These are phyloP conservation scores for Solanum paucissectum DNA, from an alignment of 257 asterid genomes.

Conservation along the genomic window DNA sequence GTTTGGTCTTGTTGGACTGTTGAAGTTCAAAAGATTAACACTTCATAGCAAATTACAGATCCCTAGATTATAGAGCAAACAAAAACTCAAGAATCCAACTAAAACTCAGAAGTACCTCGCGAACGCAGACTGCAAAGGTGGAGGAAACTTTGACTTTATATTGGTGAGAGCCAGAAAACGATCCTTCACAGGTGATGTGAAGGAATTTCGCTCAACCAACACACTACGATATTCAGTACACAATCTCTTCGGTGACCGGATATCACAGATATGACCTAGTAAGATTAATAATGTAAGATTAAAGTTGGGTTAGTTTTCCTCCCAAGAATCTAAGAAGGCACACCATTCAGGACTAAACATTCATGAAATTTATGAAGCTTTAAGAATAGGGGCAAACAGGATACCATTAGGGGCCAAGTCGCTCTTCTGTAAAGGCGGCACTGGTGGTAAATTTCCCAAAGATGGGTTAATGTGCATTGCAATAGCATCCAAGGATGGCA, in stretches of 20 bases:
- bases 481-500: slow-evolving; percentile 95
- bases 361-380: background rate
- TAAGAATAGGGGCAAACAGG: background rate
- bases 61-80: background rate
- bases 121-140: slow-evolving; percentile 89
- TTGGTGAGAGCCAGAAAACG: slow-evolving; percentile 64
- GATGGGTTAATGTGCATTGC: slow-evolving; percentile 68
- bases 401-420: slow-evolving; percentile 50
- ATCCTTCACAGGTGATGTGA: slow-evolving; percentile 96
- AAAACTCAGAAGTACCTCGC: slow-evolving; percentile 49
- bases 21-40: slow-evolving; percentile 6
- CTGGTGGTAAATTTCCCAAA: slow-evolving; percentile 31
- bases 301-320: background rate
- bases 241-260: slow-evolving; percentile 77
- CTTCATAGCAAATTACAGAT: background rate
- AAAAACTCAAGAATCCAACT: slow-evolving; percentile 1
- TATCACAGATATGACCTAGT: slow-evolving; percentile 73
- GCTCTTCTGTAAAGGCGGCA: slow-evolving; percentile 39
- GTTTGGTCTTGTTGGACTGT: slow-evolving; percentile 94
- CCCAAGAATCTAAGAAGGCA: background rate
- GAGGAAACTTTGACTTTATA: slow-evolving; percentile 63
- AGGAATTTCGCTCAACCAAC: slow-evolving; percentile 85
- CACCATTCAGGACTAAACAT: background rate
- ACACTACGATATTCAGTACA: slow-evolving; percentile 76
- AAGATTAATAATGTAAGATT: background rate